A percentile compares a stretch with the other conserved stretches of the same genome.
Evolutionary conservation across 805 yeast genomes (phyloP).

Genomic region (Candida schatavii): DNA sequence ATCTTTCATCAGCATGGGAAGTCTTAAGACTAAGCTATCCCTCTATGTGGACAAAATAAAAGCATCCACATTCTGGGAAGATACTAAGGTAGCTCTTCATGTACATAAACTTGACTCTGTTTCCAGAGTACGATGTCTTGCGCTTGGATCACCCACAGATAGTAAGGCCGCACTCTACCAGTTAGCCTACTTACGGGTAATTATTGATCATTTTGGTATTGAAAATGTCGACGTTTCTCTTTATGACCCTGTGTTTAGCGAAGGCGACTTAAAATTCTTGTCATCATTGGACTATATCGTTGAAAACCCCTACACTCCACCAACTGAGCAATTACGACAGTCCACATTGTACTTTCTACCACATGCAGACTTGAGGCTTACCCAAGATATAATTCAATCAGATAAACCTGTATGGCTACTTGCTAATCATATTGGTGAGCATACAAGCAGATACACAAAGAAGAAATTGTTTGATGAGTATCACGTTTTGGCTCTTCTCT

Average conservation of each 20-base stretch:
- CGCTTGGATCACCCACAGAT: conserved; percentile 64
- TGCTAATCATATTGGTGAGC: conserved; percentile 52
- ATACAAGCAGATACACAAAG: conserved; percentile 52
- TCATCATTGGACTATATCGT: conserved; percentile 8
- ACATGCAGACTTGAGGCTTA: conserved; percentile 64
- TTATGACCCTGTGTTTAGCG: conserved; percentile 64
- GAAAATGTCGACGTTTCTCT: conserved; percentile 34
- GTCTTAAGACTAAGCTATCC: not conserved
- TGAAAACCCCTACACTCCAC: not conserved
- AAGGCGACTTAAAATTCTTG: conserved; percentile 38
- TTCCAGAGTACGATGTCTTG: conserved; percentile 57
- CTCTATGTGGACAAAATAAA: conserved; percentile 8
- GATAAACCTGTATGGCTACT: conserved; percentile 40
- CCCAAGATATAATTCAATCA: conserved; percentile 36
- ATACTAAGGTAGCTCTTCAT: conserved; percentile 16
- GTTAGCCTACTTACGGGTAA: conserved; percentile 52
- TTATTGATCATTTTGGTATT: conserved; percentile 2
- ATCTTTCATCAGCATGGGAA: too few species aligned
- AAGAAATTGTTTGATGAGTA: conserved; percentile 41
- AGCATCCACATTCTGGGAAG: conserved; percentile 23
- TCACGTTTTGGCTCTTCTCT: conserved; percentile 42
- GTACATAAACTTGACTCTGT: conserved; percentile 1
- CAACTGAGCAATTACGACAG: not conserved
- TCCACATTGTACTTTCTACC: conserved; percentile 57
- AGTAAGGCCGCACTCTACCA: conserved; percentile 65